These are phyloP conservation scores for Lactarius akahatsu DNA, from an alignment of 768 basidiomycete genomes.

Conservation along the genomic window DNA sequence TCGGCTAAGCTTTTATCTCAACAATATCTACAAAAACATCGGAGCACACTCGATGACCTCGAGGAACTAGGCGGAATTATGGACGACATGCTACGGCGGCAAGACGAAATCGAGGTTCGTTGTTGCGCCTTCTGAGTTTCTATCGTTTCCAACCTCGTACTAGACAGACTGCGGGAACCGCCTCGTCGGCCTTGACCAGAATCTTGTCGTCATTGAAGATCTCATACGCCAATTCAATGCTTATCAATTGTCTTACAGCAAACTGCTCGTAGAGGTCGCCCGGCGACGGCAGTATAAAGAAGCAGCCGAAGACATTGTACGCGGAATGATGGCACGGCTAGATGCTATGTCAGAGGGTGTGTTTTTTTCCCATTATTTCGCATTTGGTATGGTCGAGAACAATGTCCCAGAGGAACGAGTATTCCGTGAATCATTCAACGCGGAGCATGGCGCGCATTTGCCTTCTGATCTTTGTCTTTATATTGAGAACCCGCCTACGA, in stretches of 20 bases:
- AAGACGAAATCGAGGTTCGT: conserved; percentile 66
- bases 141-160: conserved; percentile 6
- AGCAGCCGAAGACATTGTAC: conserved; percentile 60
- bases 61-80: conserved; percentile 80
- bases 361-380: conserved; percentile 15
- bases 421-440: conserved; percentile 65
- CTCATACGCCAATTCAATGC: conserved; percentile 64
- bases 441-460: conserved; percentile 67
- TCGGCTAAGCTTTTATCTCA: conserved; percentile 44
- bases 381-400: conserved; percentile 6
- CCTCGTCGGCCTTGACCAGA: conserved; percentile 56
- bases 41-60: conserved; percentile 56
- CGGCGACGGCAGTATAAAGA: conserved; percentile 68
- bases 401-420: conserved; percentile 61
- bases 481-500: conserved; percentile 71
- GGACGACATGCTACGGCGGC: conserved; percentile 69
- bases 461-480: conserved; percentile 80
- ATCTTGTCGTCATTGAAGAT: conserved; percentile 59
- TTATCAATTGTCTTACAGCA: conserved; percentile 72
- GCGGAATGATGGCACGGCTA: conserved; percentile 63
- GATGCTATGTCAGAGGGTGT: conserved; percentile 65
- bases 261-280: conserved; percentile 70
- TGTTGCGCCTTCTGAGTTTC: conserved; percentile 4
- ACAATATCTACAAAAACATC: conserved; percentile 51
- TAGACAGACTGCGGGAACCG: conserved; percentile 55